These are phyloP conservation scores for Pythium coloratum DNA, from an alignment of 352 stramenopile genomes.

Conservation along the genomic window DNA sequence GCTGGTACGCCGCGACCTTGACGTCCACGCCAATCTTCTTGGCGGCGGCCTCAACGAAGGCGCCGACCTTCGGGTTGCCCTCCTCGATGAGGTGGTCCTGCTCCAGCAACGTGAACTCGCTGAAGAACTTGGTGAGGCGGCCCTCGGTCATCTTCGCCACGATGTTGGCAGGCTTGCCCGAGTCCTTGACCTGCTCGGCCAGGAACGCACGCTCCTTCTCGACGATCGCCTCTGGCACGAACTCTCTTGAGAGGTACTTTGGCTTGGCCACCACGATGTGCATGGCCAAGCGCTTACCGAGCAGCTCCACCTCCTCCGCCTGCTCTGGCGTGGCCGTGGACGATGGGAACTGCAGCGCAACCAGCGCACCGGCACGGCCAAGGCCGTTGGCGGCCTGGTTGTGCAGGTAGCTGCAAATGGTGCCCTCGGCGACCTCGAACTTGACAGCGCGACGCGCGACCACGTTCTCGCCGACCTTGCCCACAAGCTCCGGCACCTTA, in stretches of 20 bases:
- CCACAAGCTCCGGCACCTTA: slow-evolving; percentile 76
- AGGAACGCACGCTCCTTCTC: slow-evolving; percentile 92
- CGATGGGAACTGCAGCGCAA: slow-evolving; percentile 82
- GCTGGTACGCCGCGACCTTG: slow-evolving; percentile 64
- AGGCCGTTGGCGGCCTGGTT: slow-evolving; percentile 66
- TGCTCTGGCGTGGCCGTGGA: slow-evolving; percentile 48
- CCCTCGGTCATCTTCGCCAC: slow-evolving; percentile 95
- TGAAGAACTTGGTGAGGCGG: slow-evolving; percentile 93
- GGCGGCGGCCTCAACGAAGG: slow-evolving; percentile 62
- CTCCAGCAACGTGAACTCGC: slow-evolving; percentile 91
- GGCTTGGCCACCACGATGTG: slow-evolving; percentile 94
- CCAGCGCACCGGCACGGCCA: slow-evolving; percentile 86
- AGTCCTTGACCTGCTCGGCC: slow-evolving; percentile 84
- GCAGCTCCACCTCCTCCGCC: slow-evolving; percentile 56
- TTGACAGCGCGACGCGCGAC: slow-evolving; percentile 72
- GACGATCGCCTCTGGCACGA: slow-evolving; percentile 81
- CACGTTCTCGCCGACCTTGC: slow-evolving; percentile 88
- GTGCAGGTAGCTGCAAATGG: slow-evolving; percentile 87
- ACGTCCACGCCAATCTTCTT: slow-evolving; percentile 74
- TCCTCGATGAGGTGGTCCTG: slow-evolving; percentile 95
- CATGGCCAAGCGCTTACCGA: slow-evolving; percentile 94
- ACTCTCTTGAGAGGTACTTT: slow-evolving; percentile 87
- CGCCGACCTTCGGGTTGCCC: slow-evolving; percentile 83
- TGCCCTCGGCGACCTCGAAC: slow-evolving; percentile 62
- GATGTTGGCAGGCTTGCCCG: slow-evolving; percentile 90